These are phyloP conservation scores for Aspergillus fructus DNA, from an alignment of 2,329 filamentous ascomycete genomes.

Conservation along the genomic window DNA sequence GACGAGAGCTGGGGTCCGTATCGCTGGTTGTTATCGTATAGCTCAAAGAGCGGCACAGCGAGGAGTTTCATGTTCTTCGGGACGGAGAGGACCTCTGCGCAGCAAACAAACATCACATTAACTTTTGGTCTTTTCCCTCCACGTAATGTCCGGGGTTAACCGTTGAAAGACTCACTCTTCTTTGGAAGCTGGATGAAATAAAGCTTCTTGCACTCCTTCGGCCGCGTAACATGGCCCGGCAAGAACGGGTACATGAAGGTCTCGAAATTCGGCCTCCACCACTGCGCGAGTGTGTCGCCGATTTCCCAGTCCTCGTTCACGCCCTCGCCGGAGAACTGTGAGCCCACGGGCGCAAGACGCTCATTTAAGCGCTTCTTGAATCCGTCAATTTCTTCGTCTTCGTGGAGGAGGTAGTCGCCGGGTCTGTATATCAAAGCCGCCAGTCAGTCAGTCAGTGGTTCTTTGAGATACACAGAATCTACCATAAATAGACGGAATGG, in stretches of 20 bases:
- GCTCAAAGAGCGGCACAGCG: conserved; percentile 92
- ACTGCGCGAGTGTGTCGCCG: conserved; percentile 91
- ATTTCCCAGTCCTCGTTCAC: conserved; percentile 94
- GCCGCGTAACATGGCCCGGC: conserved; percentile 89
- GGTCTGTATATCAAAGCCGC: conserved; percentile 53
- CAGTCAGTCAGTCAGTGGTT: background rate
- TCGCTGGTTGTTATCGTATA: conserved; percentile 93
- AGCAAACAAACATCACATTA: background rate
- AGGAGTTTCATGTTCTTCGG: conserved; percentile 99
- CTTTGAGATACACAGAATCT: background rate
- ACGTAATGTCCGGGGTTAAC: too few relatives aligned
- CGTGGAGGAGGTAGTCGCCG: conserved; percentile 86
- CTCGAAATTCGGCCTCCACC: conserved; percentile 99
- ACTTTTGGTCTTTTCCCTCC: background rate
- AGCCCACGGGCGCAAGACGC: conserved; percentile 86
- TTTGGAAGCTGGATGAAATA: conserved; percentile 95
- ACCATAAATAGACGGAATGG: too few relatives aligned
- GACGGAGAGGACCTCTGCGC: conserved; percentile 83
- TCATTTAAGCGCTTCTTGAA: conserved; percentile 94
- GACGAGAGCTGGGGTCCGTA: conserved; percentile 96
- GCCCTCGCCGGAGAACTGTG: conserved; percentile 75
- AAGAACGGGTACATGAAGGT: conserved; percentile 99
- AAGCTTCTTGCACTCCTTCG: conserved; percentile 98
- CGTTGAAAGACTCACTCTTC: conserved; percentile 66
- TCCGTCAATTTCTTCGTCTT: conserved; percentile 86